A percentile compares a stretch with the other conserved stretches of the same genome.
Evolutionary conservation across 257 asterid genomes (phyloP).

Genomic region (Fraxinus quadrangulata): DNA sequence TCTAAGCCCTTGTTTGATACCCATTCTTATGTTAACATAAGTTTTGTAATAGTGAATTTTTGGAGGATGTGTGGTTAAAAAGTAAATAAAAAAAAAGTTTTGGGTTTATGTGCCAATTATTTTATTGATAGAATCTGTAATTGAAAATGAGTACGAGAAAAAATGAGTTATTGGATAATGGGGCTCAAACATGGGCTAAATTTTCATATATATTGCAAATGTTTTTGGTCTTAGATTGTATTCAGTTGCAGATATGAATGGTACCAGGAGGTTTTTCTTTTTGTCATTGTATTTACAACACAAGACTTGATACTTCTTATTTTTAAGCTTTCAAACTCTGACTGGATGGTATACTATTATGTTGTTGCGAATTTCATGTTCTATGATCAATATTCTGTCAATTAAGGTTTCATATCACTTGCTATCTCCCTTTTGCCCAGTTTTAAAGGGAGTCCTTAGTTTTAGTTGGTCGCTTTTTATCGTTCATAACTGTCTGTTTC

Average conservation of each 20-base stretch:
- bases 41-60: too few relatives aligned
- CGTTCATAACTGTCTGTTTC: background rate
- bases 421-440: constrained; percentile 4
- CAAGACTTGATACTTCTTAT: background rate
- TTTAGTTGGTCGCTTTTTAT: background rate
- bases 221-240: background rate
- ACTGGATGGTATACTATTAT: background rate
- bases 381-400: constrained; percentile 9
- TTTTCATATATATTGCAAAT: background rate
- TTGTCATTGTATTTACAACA: background rate
- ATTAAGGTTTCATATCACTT: constrained; percentile 10
- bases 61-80: too few relatives aligned
- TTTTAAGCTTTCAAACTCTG: background rate
- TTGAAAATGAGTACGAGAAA: too few relatives aligned
- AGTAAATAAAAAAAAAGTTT: too few relatives aligned
- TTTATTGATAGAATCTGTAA: too few relatives aligned
- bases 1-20: background rate
- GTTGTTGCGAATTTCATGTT: background rate
- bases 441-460: background rate
- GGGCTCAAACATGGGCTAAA: too few relatives aligned
- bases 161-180: too few relatives aligned
- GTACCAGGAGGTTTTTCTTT: constrained; percentile 8
- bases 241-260: constrained; percentile 8
- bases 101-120: too few relatives aligned
- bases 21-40: too few relatives aligned